These are phyloP conservation scores for Fusarium chaquense DNA, from an alignment of 2,329 filamentous ascomycete species.

Conservation along the genomic window DNA sequence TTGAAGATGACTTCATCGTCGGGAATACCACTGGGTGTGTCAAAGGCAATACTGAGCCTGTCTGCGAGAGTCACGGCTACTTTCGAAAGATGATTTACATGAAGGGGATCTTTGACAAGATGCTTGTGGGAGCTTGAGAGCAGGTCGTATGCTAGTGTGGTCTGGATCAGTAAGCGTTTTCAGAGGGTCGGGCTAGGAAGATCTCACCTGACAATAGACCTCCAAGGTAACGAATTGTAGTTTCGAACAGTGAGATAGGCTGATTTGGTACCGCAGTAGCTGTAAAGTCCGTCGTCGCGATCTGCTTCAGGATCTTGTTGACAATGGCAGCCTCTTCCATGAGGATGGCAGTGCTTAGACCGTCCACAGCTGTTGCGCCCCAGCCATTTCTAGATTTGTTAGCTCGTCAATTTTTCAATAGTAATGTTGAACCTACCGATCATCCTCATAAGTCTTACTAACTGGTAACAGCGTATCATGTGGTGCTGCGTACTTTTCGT, in stretches of 20 bases:
- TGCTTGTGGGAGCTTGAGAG: conserved; percentile 31
- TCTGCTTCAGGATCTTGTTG: conserved; percentile 33
- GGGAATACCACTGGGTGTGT: conserved; percentile 37
- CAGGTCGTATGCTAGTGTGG: conserved; percentile 26
- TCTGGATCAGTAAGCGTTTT: background rate
- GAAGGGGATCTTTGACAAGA: background rate
- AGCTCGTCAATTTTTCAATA: accelerated
- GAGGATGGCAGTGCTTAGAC: conserved; percentile 36
- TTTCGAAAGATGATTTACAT: conserved; percentile 2
- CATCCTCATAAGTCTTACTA: conserved; percentile 23
- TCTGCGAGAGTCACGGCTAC: conserved; percentile 23
- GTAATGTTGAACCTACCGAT: conserved; percentile 10
- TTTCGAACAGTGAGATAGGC: conserved; percentile 33
- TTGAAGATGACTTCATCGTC: conserved; percentile 41
- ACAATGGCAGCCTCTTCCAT: conserved; percentile 35
- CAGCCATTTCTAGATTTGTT: conserved; percentile 31
- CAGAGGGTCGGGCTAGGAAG: background rate
- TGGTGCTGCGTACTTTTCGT: conserved; percentile 33
- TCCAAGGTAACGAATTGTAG: conserved; percentile 39
- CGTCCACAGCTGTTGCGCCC: conserved; percentile 41
- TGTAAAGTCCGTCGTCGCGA: conserved; percentile 33
- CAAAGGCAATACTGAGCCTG: conserved; percentile 35
- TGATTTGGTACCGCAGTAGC: conserved; percentile 9
- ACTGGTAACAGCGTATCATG: conserved; percentile 37
- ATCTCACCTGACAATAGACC: conserved; percentile 26